Evolutionary conservation across 352 stramenopile genomes (phyloP).

Genomic region (Phytophthora litchii): DNA sequence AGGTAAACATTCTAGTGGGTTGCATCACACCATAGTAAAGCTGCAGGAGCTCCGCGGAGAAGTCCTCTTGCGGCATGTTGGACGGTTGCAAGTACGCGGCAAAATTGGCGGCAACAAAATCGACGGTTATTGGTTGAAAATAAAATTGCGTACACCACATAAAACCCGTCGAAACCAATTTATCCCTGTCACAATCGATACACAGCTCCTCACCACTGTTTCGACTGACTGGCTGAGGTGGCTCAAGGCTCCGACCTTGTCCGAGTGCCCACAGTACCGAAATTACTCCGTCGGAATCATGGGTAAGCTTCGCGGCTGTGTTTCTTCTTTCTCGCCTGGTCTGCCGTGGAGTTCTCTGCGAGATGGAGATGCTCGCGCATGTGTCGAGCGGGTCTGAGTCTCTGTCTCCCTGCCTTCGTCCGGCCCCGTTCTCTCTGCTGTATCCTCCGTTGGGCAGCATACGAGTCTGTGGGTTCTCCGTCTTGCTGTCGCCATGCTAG

Average conservation of each 20-base stretch:
- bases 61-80: conserved; percentile 74
- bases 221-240: conserved; percentile 40
- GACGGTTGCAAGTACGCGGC: conserved; percentile 3
- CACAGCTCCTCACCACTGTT: background rate
- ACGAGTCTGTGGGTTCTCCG: conserved; percentile 63
- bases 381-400: conserved; percentile 36
- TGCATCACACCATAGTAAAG: conserved; percentile 80
- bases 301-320: conserved; percentile 66
- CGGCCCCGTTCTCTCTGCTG: conserved; percentile 83
- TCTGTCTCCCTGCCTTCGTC: conserved; percentile 30
- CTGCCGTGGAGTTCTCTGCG: conserved; percentile 34
- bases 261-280: conserved; percentile 54
- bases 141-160: too few relatives aligned
- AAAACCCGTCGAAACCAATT: too few relatives aligned
- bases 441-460: conserved; percentile 91
- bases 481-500: conserved; percentile 11
- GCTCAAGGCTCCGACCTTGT: conserved; percentile 12
- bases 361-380: conserved; percentile 47
- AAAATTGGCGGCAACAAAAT: conserved; percentile 13
- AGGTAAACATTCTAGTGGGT: background rate
- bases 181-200: too few relatives aligned
- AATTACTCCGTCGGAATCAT: conserved; percentile 89
- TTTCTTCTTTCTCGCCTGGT: conserved; percentile 11
- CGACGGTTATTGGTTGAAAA: background rate
- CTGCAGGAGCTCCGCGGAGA: conserved; percentile 85